Evolutionary conservation across 23 red algal genomes (phyloP), one percentile per base, ranked within the genome.

Genomic region (Rhodosorus marinus): DNA sequence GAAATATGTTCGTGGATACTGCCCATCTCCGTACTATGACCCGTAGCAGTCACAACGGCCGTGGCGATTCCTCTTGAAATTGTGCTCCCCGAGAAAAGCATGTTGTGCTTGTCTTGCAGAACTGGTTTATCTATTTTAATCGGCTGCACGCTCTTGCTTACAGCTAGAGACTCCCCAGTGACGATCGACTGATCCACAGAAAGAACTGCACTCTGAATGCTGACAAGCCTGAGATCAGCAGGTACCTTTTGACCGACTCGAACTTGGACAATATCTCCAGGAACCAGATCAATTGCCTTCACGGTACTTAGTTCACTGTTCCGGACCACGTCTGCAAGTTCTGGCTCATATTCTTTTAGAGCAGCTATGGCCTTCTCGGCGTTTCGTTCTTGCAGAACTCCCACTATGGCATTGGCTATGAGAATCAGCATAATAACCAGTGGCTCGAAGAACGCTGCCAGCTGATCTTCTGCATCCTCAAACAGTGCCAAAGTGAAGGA

Each of bases 71-170:
- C 90, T 14, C 90, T 38, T 23, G 59, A 60, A 36, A 98, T 60
- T 9, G 80, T 86, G n/a, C 66, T 83, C 2, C 90, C 90, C 22
- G 71, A 73, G 29, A 98, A 98, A 8, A 98, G 55, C 52, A 98
- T 83, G 32, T 76, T 82, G n/a, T 33, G 62, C 65, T 98, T 98
- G 31, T 98, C 90, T 61, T 98, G 90, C 31, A 98, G 63, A n/a
- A 94, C 70, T 29, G 66, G 53, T n/a, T 60, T 43, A 2, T 38
- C 54, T 30, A 47, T 58, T 0, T 30, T 9, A 56, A 64, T 41
- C 45, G 70, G 54, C 26, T 68, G 55, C 7, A 70, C 59, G 30
- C 54, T 52, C 57, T 94, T 94, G 1, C 63, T 78, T 53, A 94
- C 87, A 29, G 60, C 62, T 5, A 83, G 52, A 51, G 68, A 76